Evolutionary conservation across 2,329 filamentous ascomycete genomes (phyloP).

Genomic region (Byssochlamys sp.): DNA sequence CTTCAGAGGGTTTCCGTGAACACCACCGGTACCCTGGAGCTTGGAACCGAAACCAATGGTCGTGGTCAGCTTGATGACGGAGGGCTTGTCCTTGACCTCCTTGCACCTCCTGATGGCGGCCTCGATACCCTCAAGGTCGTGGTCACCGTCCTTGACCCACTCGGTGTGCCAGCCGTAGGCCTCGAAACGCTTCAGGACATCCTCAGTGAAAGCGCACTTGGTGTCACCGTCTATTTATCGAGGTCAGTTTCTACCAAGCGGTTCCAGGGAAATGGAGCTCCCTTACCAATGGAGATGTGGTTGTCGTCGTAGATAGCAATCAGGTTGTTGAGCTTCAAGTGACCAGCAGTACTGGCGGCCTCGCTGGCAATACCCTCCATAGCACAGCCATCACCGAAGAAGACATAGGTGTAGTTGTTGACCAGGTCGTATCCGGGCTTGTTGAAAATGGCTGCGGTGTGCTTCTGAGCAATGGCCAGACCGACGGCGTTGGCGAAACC

Average conservation of each 20-base stretch:
- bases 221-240: constrained; percentile 68
- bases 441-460: constrained; percentile 88
- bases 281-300: constrained; percentile 72
- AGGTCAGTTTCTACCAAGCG: constrained; percentile 5
- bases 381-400: constrained; percentile 96
- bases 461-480: constrained; percentile 90
- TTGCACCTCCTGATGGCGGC: constrained; percentile 75
- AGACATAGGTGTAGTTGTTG: constrained; percentile 93
- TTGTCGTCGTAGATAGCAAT: constrained; percentile 98
- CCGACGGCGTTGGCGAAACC: constrained; percentile 95
- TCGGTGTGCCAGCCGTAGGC: constrained; percentile 91
- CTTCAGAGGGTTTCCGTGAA: constrained; percentile 94
- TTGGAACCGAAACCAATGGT: constrained; percentile 94
- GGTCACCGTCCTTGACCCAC: constrained; percentile 76
- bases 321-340: constrained; percentile 94
- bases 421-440: constrained; percentile 84
- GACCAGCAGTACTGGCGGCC: constrained; percentile 83
- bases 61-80: constrained; percentile 91
- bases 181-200: constrained; percentile 89
- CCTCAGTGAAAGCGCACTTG: constrained; percentile 92
- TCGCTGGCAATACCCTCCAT: constrained; percentile 97
- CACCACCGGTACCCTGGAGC: constrained; percentile 84
- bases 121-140: constrained; percentile 79
- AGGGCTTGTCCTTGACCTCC: constrained; percentile 88
- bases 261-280: not conserved